Base-by-base conservation (phyloP, 352 stramenopile species). In the Phytophthora tubulina region DNA sequence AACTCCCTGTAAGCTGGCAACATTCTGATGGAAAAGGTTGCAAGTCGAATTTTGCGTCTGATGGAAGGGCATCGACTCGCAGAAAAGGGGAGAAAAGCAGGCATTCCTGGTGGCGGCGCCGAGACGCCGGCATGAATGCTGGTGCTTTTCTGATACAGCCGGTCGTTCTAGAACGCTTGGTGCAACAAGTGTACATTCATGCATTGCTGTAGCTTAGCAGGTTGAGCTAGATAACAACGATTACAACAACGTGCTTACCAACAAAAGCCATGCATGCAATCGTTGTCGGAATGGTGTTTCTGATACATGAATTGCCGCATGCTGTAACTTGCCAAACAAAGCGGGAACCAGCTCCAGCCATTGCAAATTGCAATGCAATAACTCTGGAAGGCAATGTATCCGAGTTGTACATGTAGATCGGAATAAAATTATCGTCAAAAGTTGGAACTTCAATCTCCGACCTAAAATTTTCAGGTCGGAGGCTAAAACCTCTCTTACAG, bases 11-110 rank as follows among this genome's bases (percentile, higher is more conserved):
- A 3, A 36, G 8, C 5, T 31, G 11, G 14, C 49, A 17, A 38
- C 21, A 11, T 48, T 54, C 42, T 57, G 50, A 57, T 57, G 31
- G 50, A 57, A 15, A 55, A 38, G 30, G 46, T 41, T 55, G 49
- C 46, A 55, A 30, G 49, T 63, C 56, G 42, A 54, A 53, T 31
- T 42, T 38, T 36, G 36, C 27, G 30, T 60, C 53, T 50, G 53
- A 52, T 35, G 48, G 52, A 60, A 6, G n/a, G 44, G n/a, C 17
- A 5, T 50, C 10, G 51, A 33, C 3, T 45, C 15, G 41, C 54
- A 50, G 39, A 59, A 44, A 58, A 67, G 33, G 51, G 21, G 21
- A 38, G 14, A 46, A 21, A 4, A 46, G 14, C 41, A 46, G 21
- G 41, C 41, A 46, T 46, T 46, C 41, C 21, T 27, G 21, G 21